A percentile compares a stretch with the other conserved stretches of the same genome.
Conservation (phyloP, 176 grass and related monocot genomes). For the Dendrocalamus sinicus region DNA sequence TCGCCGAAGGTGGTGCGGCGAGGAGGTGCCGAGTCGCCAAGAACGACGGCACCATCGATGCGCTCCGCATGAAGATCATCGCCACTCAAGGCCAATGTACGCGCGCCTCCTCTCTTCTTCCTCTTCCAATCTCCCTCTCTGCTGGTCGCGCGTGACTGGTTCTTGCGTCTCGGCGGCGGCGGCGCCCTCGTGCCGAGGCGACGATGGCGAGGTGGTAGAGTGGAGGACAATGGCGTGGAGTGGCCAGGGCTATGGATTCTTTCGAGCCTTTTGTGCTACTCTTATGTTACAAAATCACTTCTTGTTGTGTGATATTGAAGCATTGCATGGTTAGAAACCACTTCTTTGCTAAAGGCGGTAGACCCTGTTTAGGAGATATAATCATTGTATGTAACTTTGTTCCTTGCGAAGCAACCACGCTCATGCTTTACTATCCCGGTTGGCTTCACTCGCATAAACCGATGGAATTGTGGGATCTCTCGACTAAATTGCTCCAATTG, state of each 20-base stretch:
- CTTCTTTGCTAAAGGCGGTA: not conserved
- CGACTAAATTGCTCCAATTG: not conserved
- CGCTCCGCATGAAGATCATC: conserved; percentile 94
- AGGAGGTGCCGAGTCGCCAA: conserved; percentile 88
- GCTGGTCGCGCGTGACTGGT: not conserved
- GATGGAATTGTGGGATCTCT: not conserved
- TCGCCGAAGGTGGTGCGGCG: conserved; percentile 71
- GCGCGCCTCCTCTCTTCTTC: not conserved
- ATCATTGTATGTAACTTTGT: not conserved
- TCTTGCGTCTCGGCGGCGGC: not conserved
- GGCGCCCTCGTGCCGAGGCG: not conserved
- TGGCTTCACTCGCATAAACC: not conserved
- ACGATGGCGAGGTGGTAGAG: not conserved
- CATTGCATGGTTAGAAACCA: not conserved
- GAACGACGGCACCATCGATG: conserved; percentile 93
- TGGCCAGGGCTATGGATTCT: not conserved
- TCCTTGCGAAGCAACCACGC: too few species aligned
- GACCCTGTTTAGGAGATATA: not conserved
- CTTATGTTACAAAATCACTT: not conserved
- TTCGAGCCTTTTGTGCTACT: not conserved
- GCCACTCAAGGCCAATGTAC: conserved; percentile 92
- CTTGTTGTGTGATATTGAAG: not conserved
- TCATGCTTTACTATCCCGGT: not conserved
- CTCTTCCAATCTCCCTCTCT: not conserved
- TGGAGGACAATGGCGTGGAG: not conserved